Base-by-base conservation (phyloP, 129 eudicot species). In the Glebionis coronaria region DNA sequence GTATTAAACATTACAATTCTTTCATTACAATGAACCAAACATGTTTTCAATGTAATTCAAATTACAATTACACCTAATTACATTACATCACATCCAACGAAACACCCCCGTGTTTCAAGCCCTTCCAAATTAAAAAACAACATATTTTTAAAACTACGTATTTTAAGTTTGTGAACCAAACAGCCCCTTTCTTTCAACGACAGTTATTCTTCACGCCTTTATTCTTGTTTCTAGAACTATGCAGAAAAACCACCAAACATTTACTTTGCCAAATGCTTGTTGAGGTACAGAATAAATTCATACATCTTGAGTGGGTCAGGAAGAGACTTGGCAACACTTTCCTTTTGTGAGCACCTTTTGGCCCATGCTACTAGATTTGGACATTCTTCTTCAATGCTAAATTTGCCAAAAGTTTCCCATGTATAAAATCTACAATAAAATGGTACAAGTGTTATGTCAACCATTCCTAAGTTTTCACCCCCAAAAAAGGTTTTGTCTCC, bases 401-500 rank as follows among this genome's bases (percentile, higher is more conserved):
- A 71, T 51, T 78, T 78, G 45, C 78, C 78, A 71, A 78, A 58
- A 46, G 69, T 59, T 65, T 78, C 78, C 70, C 72, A 78, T 60
- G 82, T 29, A 58, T 78, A 72, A 25, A 78, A 72, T 46, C 78
- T 64, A 53, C 78, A 58, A 12, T 65, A 78, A 67, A 72, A 78
- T 59, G 77, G 73, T 58, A 78, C n/a, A 28, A 78, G 82, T 45
- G 82, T 12, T 47, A 66, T 65, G 44, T 78, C 82, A 51, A 78
- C 82, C 42, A 72, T 50, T 57, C 82, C 78, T 6, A 78, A 66
- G 16, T 60, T 51, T 31, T 78, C 82, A 58, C 82, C 81, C 27
- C 81, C 81, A 64, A 71, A 71, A 51, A 63, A 70, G 40, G 81
- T 49, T 46, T 77, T 77, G 63, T 77, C 72, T 38, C 81, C 77